Base-by-base conservation (phyloP, 306 rosid genomes). In the Fagus crenata region DNA sequence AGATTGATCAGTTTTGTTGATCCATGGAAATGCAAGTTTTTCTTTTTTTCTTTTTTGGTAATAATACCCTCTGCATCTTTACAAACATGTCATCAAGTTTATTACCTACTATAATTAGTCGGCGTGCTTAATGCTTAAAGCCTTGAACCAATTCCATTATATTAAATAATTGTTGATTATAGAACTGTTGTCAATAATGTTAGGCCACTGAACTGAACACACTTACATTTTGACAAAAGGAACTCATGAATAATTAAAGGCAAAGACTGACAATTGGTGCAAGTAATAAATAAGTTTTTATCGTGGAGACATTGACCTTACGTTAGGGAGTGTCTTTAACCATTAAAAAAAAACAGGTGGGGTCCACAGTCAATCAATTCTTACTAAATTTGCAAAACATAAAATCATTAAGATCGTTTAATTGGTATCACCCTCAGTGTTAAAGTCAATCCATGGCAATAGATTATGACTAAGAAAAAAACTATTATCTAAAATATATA, bases 201-300 rank as follows among this genome's bases (percentile, higher is more conserved):
- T 33, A 58, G 75, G 77, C 74, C 77, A 77, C 86, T 46, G 37
- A 53, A 79, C 84, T 14, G 77, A 80, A 70, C 63, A 81, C 49
- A 55, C 71, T 39, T 83, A 51, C 80, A 72, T 89, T 86, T 83
- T 83, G 92, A 84, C 92, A 84, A 89, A 84, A 84, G 77, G 80
- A 67, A 40, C 79, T 74, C 61, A 36, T 54, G 75, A 78, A 84
- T 82, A 59, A 82, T 75, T 60, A 84, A 81, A 76, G 79, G 85
- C 78, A 75, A 58, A 84, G 68, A 56, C 35, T 5, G 72, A 60
- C 81, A 77, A 64, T 87, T 78, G 87, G 83, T 86, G 95, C 75
- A 65, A 71, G 84, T 80, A 90, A 84, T 85, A 85, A 89, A 86
- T 92, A 58, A 83, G 81, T 69, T 60, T 67, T 55, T 75, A 81